Evolutionary conservation across 177 flowering plant species (phyloP).

Genomic region (Vitis hybrid): DNA sequence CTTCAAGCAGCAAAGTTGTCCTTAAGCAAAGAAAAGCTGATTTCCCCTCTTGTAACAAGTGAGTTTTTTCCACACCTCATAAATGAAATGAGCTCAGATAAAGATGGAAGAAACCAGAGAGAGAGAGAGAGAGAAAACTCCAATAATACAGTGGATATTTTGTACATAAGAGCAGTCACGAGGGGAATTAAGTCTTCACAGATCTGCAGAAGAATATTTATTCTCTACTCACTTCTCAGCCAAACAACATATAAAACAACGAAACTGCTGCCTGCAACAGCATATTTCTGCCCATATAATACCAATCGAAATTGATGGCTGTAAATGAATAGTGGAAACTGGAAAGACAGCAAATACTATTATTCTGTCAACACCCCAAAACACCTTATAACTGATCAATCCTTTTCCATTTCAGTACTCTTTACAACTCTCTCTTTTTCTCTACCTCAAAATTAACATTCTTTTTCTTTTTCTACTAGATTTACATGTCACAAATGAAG

Average conservation of each 20-base stretch:
- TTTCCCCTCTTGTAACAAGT: too few species aligned
- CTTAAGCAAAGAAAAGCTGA: too few species aligned
- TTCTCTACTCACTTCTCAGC: constrained; percentile 20
- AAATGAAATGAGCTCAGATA: neutral
- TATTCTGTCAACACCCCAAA: neutral
- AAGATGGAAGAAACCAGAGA: constrained; percentile 1
- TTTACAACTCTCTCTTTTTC: neutral
- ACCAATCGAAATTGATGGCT: constrained; percentile 18
- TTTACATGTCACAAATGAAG: too few species aligned
- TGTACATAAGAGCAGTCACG: constrained; percentile 36
- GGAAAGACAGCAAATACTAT: constrained; percentile 2
- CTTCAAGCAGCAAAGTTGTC: too few species aligned
- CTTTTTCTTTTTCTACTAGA: too few species aligned
- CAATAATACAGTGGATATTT: constrained; percentile 28
- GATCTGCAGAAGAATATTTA: constrained; percentile 30
- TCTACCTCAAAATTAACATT: neutral
- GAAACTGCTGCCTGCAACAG: constrained; percentile 26
- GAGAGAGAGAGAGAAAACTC: neutral
- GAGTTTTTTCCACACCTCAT: neutral
- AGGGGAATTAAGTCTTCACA: constrained; percentile 22
- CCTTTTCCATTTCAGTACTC: neutral
- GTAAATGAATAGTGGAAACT: constrained; percentile 6
- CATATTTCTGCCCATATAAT: constrained; percentile 28
- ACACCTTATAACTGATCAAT: neutral
- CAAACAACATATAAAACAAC: constrained; percentile 45